Conservation (phyloP, 208 protist species). For the Porcisia hertigi region DNA sequence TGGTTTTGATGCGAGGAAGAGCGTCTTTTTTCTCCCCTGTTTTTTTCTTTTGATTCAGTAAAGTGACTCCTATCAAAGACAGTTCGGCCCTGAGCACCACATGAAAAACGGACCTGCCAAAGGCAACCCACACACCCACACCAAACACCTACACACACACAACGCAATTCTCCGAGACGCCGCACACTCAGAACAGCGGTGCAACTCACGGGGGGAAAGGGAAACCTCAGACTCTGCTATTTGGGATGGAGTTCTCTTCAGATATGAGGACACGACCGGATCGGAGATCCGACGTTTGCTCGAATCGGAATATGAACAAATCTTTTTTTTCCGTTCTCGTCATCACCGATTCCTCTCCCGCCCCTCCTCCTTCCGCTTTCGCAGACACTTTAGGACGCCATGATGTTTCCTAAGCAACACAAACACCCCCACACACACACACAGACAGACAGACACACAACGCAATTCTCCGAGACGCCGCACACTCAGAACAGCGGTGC, state of each 20-base stretch:
- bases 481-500: background rate
- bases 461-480: background rate
- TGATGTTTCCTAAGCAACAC: background rate
- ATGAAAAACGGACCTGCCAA: too few relatives aligned
- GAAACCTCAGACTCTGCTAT: background rate
- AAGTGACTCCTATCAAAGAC: too few relatives aligned
- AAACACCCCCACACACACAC: background rate
- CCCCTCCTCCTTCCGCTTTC: background rate
- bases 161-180: background rate
- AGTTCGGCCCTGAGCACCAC: too few relatives aligned
- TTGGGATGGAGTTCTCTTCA: background rate
- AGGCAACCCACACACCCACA: too few relatives aligned
- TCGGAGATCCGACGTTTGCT: background rate
- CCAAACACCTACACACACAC: background rate
- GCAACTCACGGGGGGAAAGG: background rate
- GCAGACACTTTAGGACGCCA: background rate
- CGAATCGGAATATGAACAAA: conserved; percentile 76
- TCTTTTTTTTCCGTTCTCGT: conserved; percentile 30
- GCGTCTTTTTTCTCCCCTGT: background rate
- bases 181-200: background rate
- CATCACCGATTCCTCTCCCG: conserved; percentile 21
- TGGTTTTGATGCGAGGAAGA: too few relatives aligned
- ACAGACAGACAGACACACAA: background rate
- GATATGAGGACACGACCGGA: background rate
- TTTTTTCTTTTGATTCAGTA: background rate